Conservation (phyloP, 495 filamentous ascomycete genomes). For the Hypoxylon rickii region DNA sequence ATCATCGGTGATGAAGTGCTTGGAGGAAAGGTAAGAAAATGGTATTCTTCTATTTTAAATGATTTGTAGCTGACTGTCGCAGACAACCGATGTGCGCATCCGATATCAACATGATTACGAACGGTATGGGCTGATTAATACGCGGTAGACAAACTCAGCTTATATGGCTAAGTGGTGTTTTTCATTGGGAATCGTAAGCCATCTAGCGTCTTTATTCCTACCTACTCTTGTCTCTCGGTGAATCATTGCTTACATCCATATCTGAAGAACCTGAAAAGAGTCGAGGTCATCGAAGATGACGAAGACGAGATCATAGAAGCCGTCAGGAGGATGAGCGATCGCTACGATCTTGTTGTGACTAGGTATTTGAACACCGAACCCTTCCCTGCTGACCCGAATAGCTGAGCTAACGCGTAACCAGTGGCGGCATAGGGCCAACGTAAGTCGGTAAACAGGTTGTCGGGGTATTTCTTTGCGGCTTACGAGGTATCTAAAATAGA, state of each 20-base stretch:
- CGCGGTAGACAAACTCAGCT: constrained; percentile 79
- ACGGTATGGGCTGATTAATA: constrained; percentile 8
- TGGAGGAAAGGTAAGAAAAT: constrained; percentile 78
- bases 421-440: constrained; percentile 95
- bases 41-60: neutral
- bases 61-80: constrained; percentile 5
- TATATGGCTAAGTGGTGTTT: constrained; percentile 95
- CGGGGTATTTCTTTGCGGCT: too few species aligned
- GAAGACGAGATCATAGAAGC: constrained; percentile 90
- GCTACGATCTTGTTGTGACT: constrained; percentile 93
- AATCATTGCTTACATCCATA: too few species aligned
- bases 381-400: neutral
- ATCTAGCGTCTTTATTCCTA: neutral
- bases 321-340: constrained; percentile 77
- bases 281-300: constrained; percentile 93
- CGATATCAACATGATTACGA: neutral
- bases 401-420: constrained; percentile 35
- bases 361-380: constrained; percentile 37
- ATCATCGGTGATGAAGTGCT: constrained; percentile 98
- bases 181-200: constrained; percentile 71
- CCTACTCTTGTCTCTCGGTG: too few species aligned
- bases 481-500: constrained; percentile 53
- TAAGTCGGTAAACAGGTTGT: constrained; percentile 40
- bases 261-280: constrained; percentile 69
- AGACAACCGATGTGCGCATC: constrained; percentile 44